A percentile compares a stretch with the other conserved stretches of the same genome.
These are phyloP conservation scores for Hypoxylon sp. DNA, from an alignment of 2,329 filamentous ascomycete species.

Conservation along the genomic window DNA sequence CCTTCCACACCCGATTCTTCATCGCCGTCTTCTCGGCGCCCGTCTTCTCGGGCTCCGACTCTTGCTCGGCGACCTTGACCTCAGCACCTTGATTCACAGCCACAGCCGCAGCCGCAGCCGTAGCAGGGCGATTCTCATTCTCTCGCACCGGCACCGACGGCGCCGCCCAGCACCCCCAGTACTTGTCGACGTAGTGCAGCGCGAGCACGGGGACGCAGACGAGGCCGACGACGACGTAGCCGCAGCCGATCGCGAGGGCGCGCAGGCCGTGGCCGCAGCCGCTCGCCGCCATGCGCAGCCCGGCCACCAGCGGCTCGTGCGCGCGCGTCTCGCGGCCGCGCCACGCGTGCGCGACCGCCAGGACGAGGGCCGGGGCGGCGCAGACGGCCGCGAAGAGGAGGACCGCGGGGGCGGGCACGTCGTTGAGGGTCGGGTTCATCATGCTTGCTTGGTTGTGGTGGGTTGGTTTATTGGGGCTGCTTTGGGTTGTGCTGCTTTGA, in stretches of 20 bases:
- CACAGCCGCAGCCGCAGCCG: too few species aligned
- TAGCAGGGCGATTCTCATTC: too few species aligned
- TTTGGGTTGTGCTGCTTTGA: not conserved
- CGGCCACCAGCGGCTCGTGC: slow-evolving; percentile 3
- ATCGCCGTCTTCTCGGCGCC: too few species aligned
- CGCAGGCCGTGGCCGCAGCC: slow-evolving; percentile 22
- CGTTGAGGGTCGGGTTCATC: not conserved
- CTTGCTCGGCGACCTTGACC: too few species aligned
- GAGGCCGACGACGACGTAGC: slow-evolving; percentile 24
- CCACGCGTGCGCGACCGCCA: not conserved
- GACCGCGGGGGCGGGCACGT: not conserved
- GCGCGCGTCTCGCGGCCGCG: slow-evolving; percentile 1
- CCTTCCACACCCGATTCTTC: too few species aligned
- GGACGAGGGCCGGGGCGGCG: not conserved
- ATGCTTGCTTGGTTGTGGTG: not conserved
- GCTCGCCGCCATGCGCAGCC: slow-evolving; percentile 24
- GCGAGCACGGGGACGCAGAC: slow-evolving; percentile 26
- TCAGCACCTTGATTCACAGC: too few species aligned
- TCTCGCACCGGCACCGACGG: not conserved
- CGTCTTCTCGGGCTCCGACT: too few species aligned
- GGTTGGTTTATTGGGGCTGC: not conserved
- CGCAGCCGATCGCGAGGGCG: slow-evolving; percentile 21
- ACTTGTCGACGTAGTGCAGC: slow-evolving; percentile 34
- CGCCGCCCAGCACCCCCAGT: slow-evolving; percentile 28
- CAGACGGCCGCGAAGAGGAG: slow-evolving; percentile 7